These are phyloP conservation scores for Aspergillus ibericus DNA, from an alignment of 2,329 filamentous ascomycete species.

Conservation along the genomic window DNA sequence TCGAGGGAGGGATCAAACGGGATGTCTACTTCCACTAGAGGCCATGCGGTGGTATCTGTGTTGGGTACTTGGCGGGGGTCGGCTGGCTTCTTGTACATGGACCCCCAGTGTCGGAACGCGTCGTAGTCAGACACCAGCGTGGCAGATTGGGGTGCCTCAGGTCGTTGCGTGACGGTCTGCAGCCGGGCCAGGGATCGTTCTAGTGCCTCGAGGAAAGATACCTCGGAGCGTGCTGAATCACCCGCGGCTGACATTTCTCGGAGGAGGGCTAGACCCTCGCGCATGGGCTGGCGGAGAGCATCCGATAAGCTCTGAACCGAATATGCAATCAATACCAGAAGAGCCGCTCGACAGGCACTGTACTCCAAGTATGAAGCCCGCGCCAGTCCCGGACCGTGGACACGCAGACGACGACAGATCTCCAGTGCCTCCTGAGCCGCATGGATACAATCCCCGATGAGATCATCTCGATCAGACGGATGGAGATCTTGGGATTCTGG, in stretches of 20 bases:
- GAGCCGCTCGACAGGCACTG: constrained; percentile 36
- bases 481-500: not conserved
- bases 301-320: constrained; percentile 29
- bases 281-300: constrained; percentile 21
- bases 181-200: constrained; percentile 26
- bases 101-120: constrained; percentile 22
- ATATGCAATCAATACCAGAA: constrained; percentile 37
- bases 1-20: constrained; percentile 15
- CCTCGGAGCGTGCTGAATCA: constrained; percentile 34
- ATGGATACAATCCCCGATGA: constrained; percentile 29
- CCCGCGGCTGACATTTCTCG: constrained; percentile 32
- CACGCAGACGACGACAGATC: constrained; percentile 26
- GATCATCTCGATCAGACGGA: constrained; percentile 7
- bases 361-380: constrained; percentile 39
- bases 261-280: constrained; percentile 31
- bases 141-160: not conserved
- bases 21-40: constrained; percentile 7
- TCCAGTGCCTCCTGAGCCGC: constrained; percentile 28
- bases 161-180: constrained; percentile 7
- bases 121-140: constrained; percentile 15
- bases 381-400: constrained; percentile 27
- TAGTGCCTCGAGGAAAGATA: constrained; percentile 32
- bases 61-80: too few species aligned
- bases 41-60: not conserved
- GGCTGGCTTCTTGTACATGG: constrained; percentile 6